Base-by-base conservation (phyloP, 768 basidiomycete species). In the Hortiboletus flavorubellus region DNA sequence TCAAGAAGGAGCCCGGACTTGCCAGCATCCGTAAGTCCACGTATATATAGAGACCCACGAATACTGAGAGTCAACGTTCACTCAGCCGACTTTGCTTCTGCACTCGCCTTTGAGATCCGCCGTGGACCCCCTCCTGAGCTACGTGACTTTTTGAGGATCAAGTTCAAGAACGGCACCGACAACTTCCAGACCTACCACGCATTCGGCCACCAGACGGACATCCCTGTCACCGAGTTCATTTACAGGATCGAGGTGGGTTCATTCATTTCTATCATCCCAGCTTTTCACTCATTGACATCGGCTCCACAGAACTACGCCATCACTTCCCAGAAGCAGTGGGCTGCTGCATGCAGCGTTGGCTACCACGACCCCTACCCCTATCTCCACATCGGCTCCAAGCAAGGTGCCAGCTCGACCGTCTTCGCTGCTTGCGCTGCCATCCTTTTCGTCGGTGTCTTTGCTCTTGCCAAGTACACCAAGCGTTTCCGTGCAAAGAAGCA, bases 171-270 rank as follows among this genome's bases (percentile, higher is more conserved):
- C 72, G 91, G 90, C 46, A 89, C 90, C 49, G 75, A 75, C 53
- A 73, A 75, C 66, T 91, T 88, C 77, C 69, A 79, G 61, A 83
- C 83, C 56, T 72, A 89, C 69, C 83, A 89, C 62, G 85, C 84
- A 67, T 91, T 90, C 69, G 86, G 84, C 55, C 84, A 87, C 75
- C 76, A 80, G 54, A 75, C 82, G 53, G 90, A 91, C 65, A 87
- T 92, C 64, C 86, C 89, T 46, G 77, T 91, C 64, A 90, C 89
- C 14, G 88, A 91, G 67, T 91, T 92, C 77, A 87, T 91, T 69
- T 89, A 90, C 78, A 81, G 85, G 53, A 78, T 85, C 51, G 86
- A 91, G 81, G 89, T 88, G 66, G 16, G 74, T 45, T 39, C 39
- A 56, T 44, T 45, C 23, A 35, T 33, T 26, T n/a, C 9, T n/a